Evolutionary conservation across 805 yeast species (phyloP), one percentile per base, ranked within the genome.

Genomic region (Wickerhamiella bombiphila): DNA sequence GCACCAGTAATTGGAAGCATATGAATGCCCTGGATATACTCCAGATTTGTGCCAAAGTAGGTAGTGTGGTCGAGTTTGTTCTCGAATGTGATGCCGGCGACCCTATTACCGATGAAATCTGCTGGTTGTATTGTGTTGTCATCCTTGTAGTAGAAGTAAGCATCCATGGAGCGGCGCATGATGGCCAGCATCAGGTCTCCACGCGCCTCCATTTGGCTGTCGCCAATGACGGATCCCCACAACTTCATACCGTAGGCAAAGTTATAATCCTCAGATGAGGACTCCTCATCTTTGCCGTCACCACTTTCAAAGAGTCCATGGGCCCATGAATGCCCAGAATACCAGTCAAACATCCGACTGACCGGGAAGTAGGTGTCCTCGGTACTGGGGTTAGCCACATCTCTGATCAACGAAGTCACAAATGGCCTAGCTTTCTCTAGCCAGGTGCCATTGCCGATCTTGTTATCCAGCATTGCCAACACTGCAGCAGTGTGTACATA

Each of bases 401-500:
- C 86, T 49, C 82, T 64, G 13, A 77, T 63, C 44, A 79, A 60
- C 0, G 69, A 51, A 48, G 75, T 74, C 35, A 77, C 69, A 74
- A 78, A 76, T 20, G 61, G 69, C 53, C 65, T 69, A 46, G 67
- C 64, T 3, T 53, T 58, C 8, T 46, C 40, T 4, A 63, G 56
- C 75, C 80, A 77, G 7, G 59, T 51, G 4, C 72, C 72, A 7
- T 74, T 74, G 4, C 76, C 76, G 17, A 47, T 55, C 25, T 58
- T 46, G 7, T 47, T 38, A 51, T 80, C 91, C 17, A 76, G 69
- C 41, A 70, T 56, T 11, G 79, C 86, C 35, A 80, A 69, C 16
- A 79, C 64, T 3, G 93, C 83, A 6, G 91, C 88, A 2, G 91
- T 80, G 55, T 80, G 88, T 32, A 81, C 66, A 50, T 71, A 75